Base-by-base conservation (phyloP, 2,329 filamentous ascomycete species). In the Seiridium cupressi region DNA sequence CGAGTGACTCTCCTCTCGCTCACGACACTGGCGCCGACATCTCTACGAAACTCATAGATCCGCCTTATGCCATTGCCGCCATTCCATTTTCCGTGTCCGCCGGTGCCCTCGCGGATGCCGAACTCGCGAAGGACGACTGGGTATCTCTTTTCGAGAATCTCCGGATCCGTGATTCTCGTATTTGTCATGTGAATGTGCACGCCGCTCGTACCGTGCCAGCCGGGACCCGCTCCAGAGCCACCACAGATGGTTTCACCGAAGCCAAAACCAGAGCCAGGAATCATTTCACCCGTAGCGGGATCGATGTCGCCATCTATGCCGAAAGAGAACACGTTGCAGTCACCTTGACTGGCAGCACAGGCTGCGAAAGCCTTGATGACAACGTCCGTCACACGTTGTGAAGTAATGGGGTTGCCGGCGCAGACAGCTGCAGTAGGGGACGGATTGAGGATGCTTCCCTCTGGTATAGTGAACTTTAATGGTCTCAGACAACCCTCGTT, bases 241-340 rank as follows among this genome's bases (percentile, higher is more conserved):
- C 89, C 89, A 2, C 86, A 85, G 63, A 92, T 90, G 2, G 89
- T 91, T 70, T 92, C 89, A 68, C 91, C 91, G 76, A 91, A 92
- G n/a, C 88, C 89, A 69, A 92, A 92, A 0, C 89, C 89, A 1
- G 61, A 57, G 3, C 44, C 60, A 38, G 57, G 51, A 7, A 51
- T 42, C 56, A 38, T 8, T 1, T 7, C 31, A 7, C 56, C 56
- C 8, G 44, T 51, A 36, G 63, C 60, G 13, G 57, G 61, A 51
- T 64, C 62, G 0, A 72, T 71, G 2, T 60, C 60, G 44, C 64
- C 64, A 42, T 86, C 87, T 66, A 90, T 90, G 59, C 89, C 90
- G 66, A 93, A 93, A 0, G 89, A 93, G 8, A 93, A 78, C 68
- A 92, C 92, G 73, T 93, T 93, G 71, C 86, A 89, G 68, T 90